Base-by-base conservation (phyloP, 2,329 filamentous ascomycete genomes). In the Diplodia corticola region DNA sequence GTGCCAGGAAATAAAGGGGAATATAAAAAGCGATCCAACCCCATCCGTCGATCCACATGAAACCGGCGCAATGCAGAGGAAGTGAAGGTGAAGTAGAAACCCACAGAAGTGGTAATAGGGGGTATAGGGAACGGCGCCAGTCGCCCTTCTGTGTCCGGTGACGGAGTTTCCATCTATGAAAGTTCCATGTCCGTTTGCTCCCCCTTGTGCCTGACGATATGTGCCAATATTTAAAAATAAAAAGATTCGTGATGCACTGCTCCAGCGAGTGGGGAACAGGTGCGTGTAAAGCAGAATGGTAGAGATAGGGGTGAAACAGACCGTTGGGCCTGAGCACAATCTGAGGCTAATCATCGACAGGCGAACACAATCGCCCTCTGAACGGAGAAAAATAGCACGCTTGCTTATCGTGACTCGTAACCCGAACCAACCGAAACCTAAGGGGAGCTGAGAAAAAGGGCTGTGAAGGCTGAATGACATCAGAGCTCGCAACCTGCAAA, bases 351-450 rank as follows among this genome's bases (percentile, higher is more conserved):
- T 61, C 57, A 61, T 61, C 57, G 37, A 61, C 57, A 61, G 57
- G 57, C 57, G 57, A 49, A 61, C 57, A 35, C 26, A n/a, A 46
- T 61, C 57, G 57, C 57, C 57, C 57, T 13, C 30, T 12, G 15
- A 61, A 61, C n/a, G 51, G 55, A 65, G 53, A 57, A 26, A 55
- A 65, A 65, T 35, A 65, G 57, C 63, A 65, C 63, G 63, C 63
- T 65, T 55, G 63, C 63, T 65, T 57, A 40, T 65, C 63, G 63
- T 65, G 63, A 65, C 63, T 65, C 63, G 63, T 65, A 44, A 65
- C 51, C 57, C 53, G 51, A 65, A 65, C 51, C 50, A 57, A 65
- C 63, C 63, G 63, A 55, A 57, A 65, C 40, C 51, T 30, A 57
- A 48, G 28, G 33, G 28, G 40, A 40, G 37, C 37, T 26, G 30